These are phyloP conservation scores for Gossypium gossypioides DNA, from an alignment of 441 rosid genomes.

Conservation along the genomic window DNA sequence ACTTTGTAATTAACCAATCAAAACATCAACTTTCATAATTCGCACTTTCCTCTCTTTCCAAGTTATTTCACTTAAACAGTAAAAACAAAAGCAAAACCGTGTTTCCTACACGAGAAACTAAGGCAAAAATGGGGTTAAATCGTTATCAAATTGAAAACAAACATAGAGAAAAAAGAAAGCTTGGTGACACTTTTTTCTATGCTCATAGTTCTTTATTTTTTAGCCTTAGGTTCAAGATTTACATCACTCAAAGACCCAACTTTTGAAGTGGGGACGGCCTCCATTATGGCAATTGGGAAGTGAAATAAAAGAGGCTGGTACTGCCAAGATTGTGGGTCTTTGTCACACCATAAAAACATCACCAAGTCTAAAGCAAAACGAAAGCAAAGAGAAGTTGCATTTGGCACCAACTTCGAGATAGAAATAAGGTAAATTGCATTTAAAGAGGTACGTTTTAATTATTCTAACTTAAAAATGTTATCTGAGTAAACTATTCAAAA, in stretches of 20 bases:
- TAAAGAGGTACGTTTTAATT: too few relatives aligned
- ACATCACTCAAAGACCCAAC: neutral
- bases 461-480: too few relatives aligned
- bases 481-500: too few relatives aligned
- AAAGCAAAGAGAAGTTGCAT: slow-evolving; percentile 9
- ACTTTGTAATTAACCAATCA: neutral
- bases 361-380: slow-evolving; percentile 16
- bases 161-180: neutral
- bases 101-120: neutral
- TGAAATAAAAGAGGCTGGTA: neutral
- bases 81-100: neutral
- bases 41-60: neutral
- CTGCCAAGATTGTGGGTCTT: neutral
- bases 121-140: neutral
- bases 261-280: slow-evolving; percentile 11
- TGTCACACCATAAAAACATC: neutral
- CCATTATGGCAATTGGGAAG: slow-evolving; percentile 12
- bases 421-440: neutral
- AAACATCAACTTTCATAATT: neutral
- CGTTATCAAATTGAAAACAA: neutral
- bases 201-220: neutral
- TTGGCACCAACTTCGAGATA: slow-evolving; percentile 20
- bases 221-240: neutral
- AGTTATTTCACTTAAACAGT: neutral
- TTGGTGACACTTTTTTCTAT: neutral